Evolutionary conservation across 306 rosid species (phyloP), one percentile per base, ranked within the genome.

Genomic region (Trichosanthes cucumerina): DNA sequence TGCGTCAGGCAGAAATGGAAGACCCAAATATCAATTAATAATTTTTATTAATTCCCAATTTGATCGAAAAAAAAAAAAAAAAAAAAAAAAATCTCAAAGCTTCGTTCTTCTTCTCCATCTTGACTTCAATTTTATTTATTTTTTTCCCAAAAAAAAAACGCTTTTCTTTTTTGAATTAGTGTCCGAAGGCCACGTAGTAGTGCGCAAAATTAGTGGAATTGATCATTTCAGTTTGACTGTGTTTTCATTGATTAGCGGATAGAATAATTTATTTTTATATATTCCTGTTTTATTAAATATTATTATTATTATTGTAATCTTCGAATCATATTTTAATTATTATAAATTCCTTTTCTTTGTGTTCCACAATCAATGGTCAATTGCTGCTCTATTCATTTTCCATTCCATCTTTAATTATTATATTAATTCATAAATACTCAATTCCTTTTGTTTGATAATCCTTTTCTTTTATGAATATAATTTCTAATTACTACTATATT

Each of bases 161-260:
- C 5, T 0, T 5, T 31, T 18, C 7, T 6, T 24, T 24, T 59
- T 69, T 11, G 4, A n/a, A 5, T 23, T 70, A 24, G 54, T 70
- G 76, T 70, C 2, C 44, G 23, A 70, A 70, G 13, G 76, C 36
- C 76, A 70, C 76, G 76, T 70, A 24, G 76, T 70, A 72, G 59
- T 47, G 77, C 58, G 59, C 77, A 72, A 26, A 72, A 72, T 72
- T 72, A 47, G 77, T 72, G 77, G 77, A 72, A 72, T 47, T 47
- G 77, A 72, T 72, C 77, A 72, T 72, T 72, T 46, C 41, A 50
- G 59, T 72, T 72, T 72, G 77, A 72, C 77, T 72, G 59, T 16
- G 39, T 24, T 72, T 52, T 26, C 77, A 44, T 71, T 71, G 77
- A 46, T 71, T 46, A 46, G 23, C 57, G 77, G 58, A 26, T 71